Evolutionary conservation across 176 grass and related monocot species (phyloP).

Genomic region (sorghum (Sorghum bicolor)): Sorghum_bicolor_NCBIv3 NC_012873.2:58437001-58437500

Average conservation of each 20-base stretch:
- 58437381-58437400: neutral
- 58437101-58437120: neutral
- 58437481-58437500: constrained; percentile 26
- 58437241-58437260: neutral
- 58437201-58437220: neutral
- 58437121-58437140: neutral
- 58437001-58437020: neutral
- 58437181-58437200: neutral
- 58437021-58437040: neutral
- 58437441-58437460: neutral
- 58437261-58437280: neutral
- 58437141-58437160: constrained; percentile 2
- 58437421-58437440: neutral
- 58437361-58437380: neutral
- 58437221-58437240: neutral
- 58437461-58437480: constrained; percentile 25
- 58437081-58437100: neutral
- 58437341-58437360: too few relatives aligned
- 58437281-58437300: neutral
- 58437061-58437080: neutral
- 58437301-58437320: neutral
- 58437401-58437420: neutral
- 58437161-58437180: neutral
- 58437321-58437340: neutral
- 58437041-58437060: neutral